A percentile compares a stretch with the other conserved stretches of the same genome.
Conservation (phyloP, 306 rosid species). For the Prunus padus region DNA sequence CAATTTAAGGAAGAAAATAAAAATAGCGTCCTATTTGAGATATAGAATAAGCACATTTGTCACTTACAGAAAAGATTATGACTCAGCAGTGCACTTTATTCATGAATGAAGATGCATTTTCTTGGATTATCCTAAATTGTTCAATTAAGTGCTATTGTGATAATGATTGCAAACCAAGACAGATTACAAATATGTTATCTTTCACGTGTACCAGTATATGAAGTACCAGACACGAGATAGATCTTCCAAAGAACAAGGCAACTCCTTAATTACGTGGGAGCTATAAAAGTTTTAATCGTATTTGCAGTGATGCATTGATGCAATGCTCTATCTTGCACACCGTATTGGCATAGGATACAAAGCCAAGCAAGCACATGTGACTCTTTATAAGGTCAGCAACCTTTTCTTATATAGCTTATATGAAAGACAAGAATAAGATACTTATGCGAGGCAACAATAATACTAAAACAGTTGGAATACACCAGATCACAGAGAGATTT, state of each 20-base stretch:
- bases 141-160: background rate
- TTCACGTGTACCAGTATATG: background rate
- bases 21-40: background rate
- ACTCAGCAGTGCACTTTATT: background rate
- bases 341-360: background rate
- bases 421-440: background rate
- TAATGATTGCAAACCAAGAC: background rate
- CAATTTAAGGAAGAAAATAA: background rate
- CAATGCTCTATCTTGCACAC: background rate
- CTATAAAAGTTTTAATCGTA: background rate
- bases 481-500: background rate
- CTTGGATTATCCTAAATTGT: background rate
- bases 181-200: background rate
- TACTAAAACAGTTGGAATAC: background rate
- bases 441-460: background rate
- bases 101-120: background rate
- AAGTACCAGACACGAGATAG: too few species aligned
- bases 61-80: background rate
- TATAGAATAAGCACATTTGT: background rate
- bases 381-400: background rate
- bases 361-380: background rate
- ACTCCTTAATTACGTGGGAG: constrained; percentile 8
- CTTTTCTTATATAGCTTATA: background rate
- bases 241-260: background rate
- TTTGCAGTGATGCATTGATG: background rate